Evolutionary conservation across 2,329 filamentous ascomycete species (phyloP).

Genomic region (Fusarium nelsonii): DNA sequence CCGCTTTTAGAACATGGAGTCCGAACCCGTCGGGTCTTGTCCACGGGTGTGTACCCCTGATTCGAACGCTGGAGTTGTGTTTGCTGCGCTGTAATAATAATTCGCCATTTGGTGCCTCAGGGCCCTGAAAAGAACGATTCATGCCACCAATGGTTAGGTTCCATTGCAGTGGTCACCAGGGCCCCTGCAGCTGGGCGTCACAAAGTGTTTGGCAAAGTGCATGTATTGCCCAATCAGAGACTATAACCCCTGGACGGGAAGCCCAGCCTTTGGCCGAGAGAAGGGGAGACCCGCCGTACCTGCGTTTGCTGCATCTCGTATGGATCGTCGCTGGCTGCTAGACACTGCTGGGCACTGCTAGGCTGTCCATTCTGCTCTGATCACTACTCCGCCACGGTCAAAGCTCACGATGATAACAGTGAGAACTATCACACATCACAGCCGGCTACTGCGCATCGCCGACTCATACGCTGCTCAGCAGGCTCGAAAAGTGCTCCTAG

Average conservation of each 20-base stretch:
- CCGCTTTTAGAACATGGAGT: conserved; percentile 23
- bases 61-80: conserved; percentile 7
- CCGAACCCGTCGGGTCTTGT: background rate
- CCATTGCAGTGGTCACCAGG: conserved; percentile 17
- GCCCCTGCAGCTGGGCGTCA: conserved; percentile 40
- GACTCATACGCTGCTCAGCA: conserved; percentile 25
- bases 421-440: conserved; percentile 7
- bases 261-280: conserved; percentile 24
- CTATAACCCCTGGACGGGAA: conserved; percentile 34
- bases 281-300: conserved; percentile 31
- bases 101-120: conserved; percentile 12
- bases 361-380: conserved; percentile 24
- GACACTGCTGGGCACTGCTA: conserved; percentile 15
- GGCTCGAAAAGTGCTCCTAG: background rate
- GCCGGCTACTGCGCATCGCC: background rate
- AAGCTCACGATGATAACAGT: conserved; percentile 31
- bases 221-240: conserved; percentile 35
- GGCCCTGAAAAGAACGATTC: conserved; percentile 21
- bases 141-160: conserved; percentile 45
- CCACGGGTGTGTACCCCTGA: conserved; percentile 18
- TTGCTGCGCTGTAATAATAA: conserved; percentile 27
- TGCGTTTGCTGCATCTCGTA: conserved; percentile 28
- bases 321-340: conserved; percentile 28
- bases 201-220: conserved; percentile 39
- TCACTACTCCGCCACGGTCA: conserved; percentile 34